Percentiles rank a stretch among this genome's conserved stretches.
Conservation (phyloP, 1,139 yeast species). For the Yamadazyma songkhlaensis region DNA sequence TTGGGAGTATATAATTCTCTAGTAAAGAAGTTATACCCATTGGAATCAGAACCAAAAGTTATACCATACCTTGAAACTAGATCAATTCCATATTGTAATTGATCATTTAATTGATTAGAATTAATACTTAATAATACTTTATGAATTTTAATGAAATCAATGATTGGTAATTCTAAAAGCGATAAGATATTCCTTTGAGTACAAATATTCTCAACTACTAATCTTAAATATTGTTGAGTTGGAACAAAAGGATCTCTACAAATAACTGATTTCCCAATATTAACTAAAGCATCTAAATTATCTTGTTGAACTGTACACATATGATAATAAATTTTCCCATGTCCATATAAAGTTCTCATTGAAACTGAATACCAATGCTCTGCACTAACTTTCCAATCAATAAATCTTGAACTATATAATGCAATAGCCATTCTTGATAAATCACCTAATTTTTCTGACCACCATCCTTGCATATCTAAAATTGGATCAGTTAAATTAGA, state of each 20-base stretch:
- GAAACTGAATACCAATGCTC: slow-evolving; percentile 75
- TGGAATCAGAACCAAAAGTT: slow-evolving; percentile 66
- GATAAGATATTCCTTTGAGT: slow-evolving; percentile 66
- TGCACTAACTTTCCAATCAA: slow-evolving; percentile 79
- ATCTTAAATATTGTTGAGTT: slow-evolving; percentile 68
- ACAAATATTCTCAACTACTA: slow-evolving; percentile 76
- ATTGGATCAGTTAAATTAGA: slow-evolving; percentile 52
- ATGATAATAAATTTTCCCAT: slow-evolving; percentile 77
- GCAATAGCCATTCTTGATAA: slow-evolving; percentile 82
- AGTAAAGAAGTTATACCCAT: slow-evolving; percentile 64
- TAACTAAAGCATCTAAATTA: slow-evolving; percentile 73
- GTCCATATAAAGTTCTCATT: slow-evolving; percentile 70
- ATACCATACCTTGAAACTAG: slow-evolving; percentile 67
- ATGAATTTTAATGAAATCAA: slow-evolving; percentile 65
- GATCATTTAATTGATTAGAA: slow-evolving; percentile 25
- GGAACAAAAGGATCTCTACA: slow-evolving; percentile 84
- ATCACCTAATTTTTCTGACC: slow-evolving; percentile 76
- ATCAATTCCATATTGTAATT: slow-evolving; percentile 54
- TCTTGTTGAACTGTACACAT: slow-evolving; percentile 83
- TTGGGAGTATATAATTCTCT: slow-evolving; percentile 43
- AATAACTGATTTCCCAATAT: slow-evolving; percentile 72
- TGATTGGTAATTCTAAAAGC: slow-evolving; percentile 55
- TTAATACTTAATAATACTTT: slow-evolving; percentile 56
- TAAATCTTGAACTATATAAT: slow-evolving; percentile 67
- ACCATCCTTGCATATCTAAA: slow-evolving; percentile 68